Conservation (phyloP, 2,329 filamentous ascomycete genomes). For the Stagonosporopsis chrysanthemi region DNA sequence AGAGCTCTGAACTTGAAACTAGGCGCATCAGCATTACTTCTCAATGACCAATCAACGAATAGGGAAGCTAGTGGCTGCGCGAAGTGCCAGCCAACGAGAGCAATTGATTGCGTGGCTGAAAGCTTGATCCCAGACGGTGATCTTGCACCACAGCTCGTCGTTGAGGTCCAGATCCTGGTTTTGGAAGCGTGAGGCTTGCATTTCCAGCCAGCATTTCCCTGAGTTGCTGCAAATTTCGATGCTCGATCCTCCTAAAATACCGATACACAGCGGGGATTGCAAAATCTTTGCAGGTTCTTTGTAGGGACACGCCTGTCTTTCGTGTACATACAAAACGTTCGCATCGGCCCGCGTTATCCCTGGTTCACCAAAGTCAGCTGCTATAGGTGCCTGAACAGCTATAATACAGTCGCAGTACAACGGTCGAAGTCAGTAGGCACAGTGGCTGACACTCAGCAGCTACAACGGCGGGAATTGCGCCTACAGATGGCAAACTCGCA, state of each 20-base stretch:
- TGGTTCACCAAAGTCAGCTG: slow-evolving; percentile 9
- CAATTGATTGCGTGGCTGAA: slow-evolving; percentile 31
- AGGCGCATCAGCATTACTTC: slow-evolving; percentile 30
- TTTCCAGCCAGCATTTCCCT: slow-evolving; percentile 18
- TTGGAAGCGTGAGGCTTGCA: slow-evolving; percentile 18
- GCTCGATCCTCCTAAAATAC: slow-evolving; percentile 14
- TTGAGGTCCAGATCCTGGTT: slow-evolving; percentile 22
- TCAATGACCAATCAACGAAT: slow-evolving; percentile 38
- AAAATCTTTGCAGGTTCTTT: slow-evolving; percentile 20
- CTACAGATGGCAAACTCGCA: slow-evolving; percentile 15
- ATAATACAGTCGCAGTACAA: not conserved
- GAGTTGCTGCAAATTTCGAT: slow-evolving; percentile 16
- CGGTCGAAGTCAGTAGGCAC: not conserved
- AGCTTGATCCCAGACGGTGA: slow-evolving; percentile 36
- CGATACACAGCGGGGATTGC: slow-evolving; percentile 14
- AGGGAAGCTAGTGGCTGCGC: slow-evolving; percentile 16
- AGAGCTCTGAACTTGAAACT: slow-evolving; percentile 44
- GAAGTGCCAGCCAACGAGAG: slow-evolving; percentile 32
- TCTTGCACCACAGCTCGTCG: slow-evolving; percentile 40
- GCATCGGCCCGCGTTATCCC: slow-evolving; percentile 14
- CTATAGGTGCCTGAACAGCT: slow-evolving; percentile 10
- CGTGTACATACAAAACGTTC: slow-evolving; percentile 2
- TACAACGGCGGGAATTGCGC: not conserved
- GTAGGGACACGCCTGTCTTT: slow-evolving; percentile 9
- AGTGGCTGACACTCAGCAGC: not conserved